A percentile compares a stretch with the other conserved stretches of the same genome.
These are phyloP conservation scores for Yamadazyma diospyri DNA, from an alignment of 1,139 yeast genomes.

Conservation along the genomic window DNA sequence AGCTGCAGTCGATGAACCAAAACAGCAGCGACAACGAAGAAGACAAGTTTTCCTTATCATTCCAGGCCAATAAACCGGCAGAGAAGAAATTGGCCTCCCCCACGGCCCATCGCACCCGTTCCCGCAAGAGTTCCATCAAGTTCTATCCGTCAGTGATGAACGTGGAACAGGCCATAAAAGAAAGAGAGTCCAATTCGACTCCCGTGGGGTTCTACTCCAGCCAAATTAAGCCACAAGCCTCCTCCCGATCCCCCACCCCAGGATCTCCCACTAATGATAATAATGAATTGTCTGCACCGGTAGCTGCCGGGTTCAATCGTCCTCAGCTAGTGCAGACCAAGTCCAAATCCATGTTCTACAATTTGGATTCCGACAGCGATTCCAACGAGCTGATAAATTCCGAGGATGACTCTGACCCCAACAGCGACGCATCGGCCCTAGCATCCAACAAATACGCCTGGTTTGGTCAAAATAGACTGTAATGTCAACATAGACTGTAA, in stretches of 20 bases:
- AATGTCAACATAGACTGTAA: constrained; percentile 7
- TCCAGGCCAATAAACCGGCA: constrained; percentile 11
- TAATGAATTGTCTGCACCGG: neutral
- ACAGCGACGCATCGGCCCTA: neutral
- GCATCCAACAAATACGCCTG: constrained; percentile 21
- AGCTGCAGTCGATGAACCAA: constrained; percentile 14
- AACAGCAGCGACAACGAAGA: constrained; percentile 10
- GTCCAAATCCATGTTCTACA: constrained; percentile 29
- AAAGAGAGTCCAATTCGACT: constrained; percentile 11
- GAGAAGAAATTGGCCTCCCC: constrained; percentile 8
- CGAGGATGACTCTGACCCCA: constrained; percentile 15
- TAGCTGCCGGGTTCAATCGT: constrained; percentile 1
- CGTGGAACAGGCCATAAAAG: constrained; percentile 8
- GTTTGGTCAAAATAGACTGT: constrained; percentile 34
- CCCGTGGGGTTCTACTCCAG: constrained; percentile 14
- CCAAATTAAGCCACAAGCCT: neutral
- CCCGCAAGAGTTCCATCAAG: constrained; percentile 29
- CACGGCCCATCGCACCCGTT: constrained; percentile 12
- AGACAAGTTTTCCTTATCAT: constrained; percentile 24
- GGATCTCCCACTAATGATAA: constrained; percentile 1
- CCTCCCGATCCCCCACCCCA: neutral
- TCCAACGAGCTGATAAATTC: constrained; percentile 15
- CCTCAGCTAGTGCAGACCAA: constrained; percentile 14
- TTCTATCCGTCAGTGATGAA: constrained; percentile 27
- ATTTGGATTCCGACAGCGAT: constrained; percentile 24